Conservation (phyloP, 2,329 filamentous ascomycete species). For the Thelonectria discophora region DNA sequence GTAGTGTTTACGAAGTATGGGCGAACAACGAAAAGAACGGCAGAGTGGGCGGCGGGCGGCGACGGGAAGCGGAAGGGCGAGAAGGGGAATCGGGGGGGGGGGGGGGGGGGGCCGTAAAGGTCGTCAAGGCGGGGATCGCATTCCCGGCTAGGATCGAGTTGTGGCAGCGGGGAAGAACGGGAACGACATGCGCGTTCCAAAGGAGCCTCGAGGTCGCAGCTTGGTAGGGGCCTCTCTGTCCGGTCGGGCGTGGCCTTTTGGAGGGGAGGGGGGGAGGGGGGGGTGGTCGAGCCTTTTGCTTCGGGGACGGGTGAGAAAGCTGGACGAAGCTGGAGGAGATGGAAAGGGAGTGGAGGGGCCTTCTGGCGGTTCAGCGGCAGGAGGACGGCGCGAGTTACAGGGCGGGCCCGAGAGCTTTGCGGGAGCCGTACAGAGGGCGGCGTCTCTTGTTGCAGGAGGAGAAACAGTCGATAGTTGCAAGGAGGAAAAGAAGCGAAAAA, state of each 20-base stretch:
- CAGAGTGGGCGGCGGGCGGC: neutral
- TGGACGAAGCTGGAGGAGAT: neutral
- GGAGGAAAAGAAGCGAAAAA: slow-evolving; percentile 9
- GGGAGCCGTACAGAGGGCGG: slow-evolving; percentile 11
- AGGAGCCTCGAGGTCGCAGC: slow-evolving; percentile 11
- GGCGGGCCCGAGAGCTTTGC: slow-evolving; percentile 19
- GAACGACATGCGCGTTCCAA: slow-evolving; percentile 37
- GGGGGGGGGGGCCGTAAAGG: too few relatives aligned
- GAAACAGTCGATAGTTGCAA: slow-evolving; percentile 18
- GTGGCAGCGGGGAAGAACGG: slow-evolving; percentile 30
- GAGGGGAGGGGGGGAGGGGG: too few relatives aligned
- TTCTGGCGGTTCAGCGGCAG: slow-evolving; percentile 20
- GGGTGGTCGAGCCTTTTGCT: neutral
- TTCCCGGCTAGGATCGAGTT: slow-evolving; percentile 39
- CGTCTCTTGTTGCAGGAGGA: slow-evolving; percentile 24
- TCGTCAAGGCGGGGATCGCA: slow-evolving; percentile 40
- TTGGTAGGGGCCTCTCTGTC: slow-evolving; percentile 3
- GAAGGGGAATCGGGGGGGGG: slow-evolving; percentile 18
- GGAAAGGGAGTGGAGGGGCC: slow-evolving; percentile 12
- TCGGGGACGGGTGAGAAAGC: slow-evolving; percentile 10
- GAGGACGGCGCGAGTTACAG: slow-evolving; percentile 23
- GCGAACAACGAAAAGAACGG: slow-evolving; percentile 20
- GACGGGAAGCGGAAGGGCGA: slow-evolving; percentile 16
- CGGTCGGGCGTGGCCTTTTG: neutral
- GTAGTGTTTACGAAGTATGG: neutral